Evolutionary conservation across 495 filamentous ascomycete genomes (phyloP).

Genomic region (Beverwykella pulmonaria): DNA sequence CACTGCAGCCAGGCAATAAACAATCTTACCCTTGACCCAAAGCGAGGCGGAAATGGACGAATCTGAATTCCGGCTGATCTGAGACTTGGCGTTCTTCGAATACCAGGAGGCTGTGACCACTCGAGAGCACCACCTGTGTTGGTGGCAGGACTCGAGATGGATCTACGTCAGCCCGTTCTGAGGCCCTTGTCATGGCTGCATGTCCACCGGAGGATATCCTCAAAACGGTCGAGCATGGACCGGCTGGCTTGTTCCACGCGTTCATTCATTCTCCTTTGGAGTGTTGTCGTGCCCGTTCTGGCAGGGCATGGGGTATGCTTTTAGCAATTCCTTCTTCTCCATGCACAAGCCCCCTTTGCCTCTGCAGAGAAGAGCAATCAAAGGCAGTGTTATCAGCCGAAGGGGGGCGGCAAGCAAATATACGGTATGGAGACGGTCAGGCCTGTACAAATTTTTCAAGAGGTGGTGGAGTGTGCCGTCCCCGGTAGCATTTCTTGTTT

Average conservation of each 20-base stretch:
- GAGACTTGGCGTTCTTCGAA: conserved; percentile 30
- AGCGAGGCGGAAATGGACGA: conserved; percentile 15
- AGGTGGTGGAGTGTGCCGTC: not conserved
- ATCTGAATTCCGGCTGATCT: conserved; percentile 36
- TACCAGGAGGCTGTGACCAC: conserved; percentile 6
- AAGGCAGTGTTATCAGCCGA: not conserved
- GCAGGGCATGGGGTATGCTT: conserved; percentile 10
- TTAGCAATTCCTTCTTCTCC: conserved; percentile 11
- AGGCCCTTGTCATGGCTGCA: conserved; percentile 22
- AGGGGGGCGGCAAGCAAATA: not conserved
- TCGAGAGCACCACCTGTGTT: conserved; percentile 16
- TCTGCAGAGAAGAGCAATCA: not conserved
- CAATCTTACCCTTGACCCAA: conserved; percentile 7
- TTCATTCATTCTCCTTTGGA: conserved; percentile 22
- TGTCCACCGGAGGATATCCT: conserved; percentile 23
- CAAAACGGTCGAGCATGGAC: conserved; percentile 31
- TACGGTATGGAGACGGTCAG: not conserved
- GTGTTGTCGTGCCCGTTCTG: conserved; percentile 20
- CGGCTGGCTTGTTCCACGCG: conserved; percentile 9
- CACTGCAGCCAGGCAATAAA: conserved; percentile 6
- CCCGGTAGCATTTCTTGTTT: not conserved
- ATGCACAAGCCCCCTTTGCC: not conserved
- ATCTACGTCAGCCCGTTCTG: conserved; percentile 37
- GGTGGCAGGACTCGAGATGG: conserved; percentile 24
- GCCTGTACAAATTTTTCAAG: not conserved